Conservation (phyloP, 257 asterid genomes). For the Lavandula angustifolia region DNA sequence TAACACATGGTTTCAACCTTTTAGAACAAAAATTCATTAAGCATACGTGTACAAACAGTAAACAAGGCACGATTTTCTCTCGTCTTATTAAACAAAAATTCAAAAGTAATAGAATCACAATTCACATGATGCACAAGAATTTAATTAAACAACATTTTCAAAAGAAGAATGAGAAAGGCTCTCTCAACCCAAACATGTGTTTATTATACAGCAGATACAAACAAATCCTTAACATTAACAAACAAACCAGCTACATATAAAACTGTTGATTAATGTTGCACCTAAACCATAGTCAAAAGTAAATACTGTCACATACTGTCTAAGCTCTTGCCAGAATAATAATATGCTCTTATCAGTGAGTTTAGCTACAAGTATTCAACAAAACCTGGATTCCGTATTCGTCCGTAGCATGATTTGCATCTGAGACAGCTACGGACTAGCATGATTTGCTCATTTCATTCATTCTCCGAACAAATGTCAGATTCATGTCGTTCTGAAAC, state of each 20-base stretch:
- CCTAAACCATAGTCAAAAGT: background rate
- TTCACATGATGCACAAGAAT: background rate
- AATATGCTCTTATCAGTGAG: too few relatives aligned
- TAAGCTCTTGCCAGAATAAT: background rate
- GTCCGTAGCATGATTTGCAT: constrained; percentile 3
- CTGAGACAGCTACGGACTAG: background rate
- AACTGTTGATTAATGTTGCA: background rate
- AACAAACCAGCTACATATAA: background rate
- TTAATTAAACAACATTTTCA: background rate
- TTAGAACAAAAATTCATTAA: too few relatives aligned
- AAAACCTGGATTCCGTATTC: background rate
- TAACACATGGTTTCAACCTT: background rate
- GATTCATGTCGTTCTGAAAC: constrained; percentile 5
- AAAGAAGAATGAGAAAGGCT: too few relatives aligned
- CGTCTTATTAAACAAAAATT: background rate
- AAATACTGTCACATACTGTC: background rate
- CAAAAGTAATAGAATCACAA: background rate
- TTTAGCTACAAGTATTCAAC: constrained; percentile 12
- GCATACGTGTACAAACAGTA: background rate
- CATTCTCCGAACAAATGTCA: background rate
- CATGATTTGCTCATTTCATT: background rate
- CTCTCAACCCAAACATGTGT: too few relatives aligned
- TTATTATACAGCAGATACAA: background rate
- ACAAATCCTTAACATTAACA: background rate
- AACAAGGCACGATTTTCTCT: background rate